phyloP scores from a whole-genome alignment of 2,329 filamentous ascomycete genomes.

The Trichoderma citrinoviride region DNA sequence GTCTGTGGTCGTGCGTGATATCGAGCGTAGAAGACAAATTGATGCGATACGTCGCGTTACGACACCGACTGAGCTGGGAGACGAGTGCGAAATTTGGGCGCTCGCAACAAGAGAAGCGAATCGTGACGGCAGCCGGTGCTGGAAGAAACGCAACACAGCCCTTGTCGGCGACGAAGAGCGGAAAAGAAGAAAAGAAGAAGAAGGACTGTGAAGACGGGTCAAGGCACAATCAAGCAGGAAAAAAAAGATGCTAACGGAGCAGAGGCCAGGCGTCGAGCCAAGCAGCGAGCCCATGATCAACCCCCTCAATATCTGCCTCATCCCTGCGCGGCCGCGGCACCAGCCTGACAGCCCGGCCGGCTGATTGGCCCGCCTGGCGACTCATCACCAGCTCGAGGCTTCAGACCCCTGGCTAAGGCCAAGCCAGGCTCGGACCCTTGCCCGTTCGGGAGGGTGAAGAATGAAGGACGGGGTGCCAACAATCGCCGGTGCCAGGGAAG shows the following conservation, averaged over 20 bases:
- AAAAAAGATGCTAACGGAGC: conserved; percentile 11
- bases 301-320: background rate
- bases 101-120: conserved; percentile 12
- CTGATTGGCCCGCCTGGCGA: background rate
- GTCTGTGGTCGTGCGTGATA: background rate
- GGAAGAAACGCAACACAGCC: conserved; percentile 9
- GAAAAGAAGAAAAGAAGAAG: conserved; percentile 7
- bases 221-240: background rate
- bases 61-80: background rate
- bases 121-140: conserved; percentile 8
- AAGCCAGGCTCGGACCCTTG: conserved; percentile 3
- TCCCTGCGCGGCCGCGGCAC: background rate
- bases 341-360: background rate
- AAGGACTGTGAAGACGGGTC: background rate
- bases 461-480: conserved; percentile 11
- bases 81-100: background rate
- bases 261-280: background rate
- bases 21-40: background rate
- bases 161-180: conserved; percentile 15
- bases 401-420: conserved; percentile 21
- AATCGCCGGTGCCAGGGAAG: background rate
- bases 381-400: conserved; percentile 6
- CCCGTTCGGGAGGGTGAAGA: conserved; percentile 20
- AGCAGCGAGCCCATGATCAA: conserved; percentile 8
- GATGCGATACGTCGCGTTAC: background rate